Evolutionary conservation across 2,329 filamentous ascomycete species (phyloP).

Genomic region (Aspergillus intermedius): DNA sequence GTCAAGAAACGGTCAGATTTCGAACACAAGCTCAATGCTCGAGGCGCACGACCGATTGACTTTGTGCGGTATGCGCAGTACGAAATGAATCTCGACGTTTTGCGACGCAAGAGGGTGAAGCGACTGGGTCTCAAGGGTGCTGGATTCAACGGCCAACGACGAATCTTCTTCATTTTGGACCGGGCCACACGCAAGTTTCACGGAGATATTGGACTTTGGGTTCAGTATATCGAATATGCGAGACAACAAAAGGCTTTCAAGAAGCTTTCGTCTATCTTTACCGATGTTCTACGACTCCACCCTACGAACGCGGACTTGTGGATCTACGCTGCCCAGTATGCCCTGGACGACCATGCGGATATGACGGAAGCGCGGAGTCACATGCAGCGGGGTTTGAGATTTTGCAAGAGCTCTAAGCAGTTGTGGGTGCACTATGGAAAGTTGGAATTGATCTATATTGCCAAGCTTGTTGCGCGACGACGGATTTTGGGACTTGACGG

Average conservation of each 20-base stretch:
- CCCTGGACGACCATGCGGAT: slow-evolving; percentile 72
- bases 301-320: slow-evolving; percentile 77
- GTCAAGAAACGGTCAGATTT: slow-evolving; percentile 87
- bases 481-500: slow-evolving; percentile 58
- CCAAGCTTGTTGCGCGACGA: slow-evolving; percentile 69
- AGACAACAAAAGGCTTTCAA: slow-evolving; percentile 59
- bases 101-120: slow-evolving; percentile 76
- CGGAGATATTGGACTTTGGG: slow-evolving; percentile 75
- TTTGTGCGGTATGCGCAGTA: slow-evolving; percentile 77
- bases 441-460: slow-evolving; percentile 87
- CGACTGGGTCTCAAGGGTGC: slow-evolving; percentile 70
- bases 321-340: slow-evolving; percentile 72
- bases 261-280: slow-evolving; percentile 55
- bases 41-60: slow-evolving; percentile 68
- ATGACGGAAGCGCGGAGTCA: slow-evolving; percentile 79
- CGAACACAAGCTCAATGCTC: slow-evolving; percentile 82
- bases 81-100: slow-evolving; percentile 61
- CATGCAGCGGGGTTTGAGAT: slow-evolving; percentile 83
- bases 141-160: slow-evolving; percentile 66
- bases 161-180: slow-evolving; percentile 84
- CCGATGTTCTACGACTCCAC: slow-evolving; percentile 72
- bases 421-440: slow-evolving; percentile 89
- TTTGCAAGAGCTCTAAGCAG: slow-evolving; percentile 67
- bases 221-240: slow-evolving; percentile 80
- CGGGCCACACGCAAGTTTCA: slow-evolving; percentile 78